These are phyloP conservation scores for Alternaria triticina DNA, from an alignment of 2,329 filamentous ascomycete species.

Conservation along the genomic window DNA sequence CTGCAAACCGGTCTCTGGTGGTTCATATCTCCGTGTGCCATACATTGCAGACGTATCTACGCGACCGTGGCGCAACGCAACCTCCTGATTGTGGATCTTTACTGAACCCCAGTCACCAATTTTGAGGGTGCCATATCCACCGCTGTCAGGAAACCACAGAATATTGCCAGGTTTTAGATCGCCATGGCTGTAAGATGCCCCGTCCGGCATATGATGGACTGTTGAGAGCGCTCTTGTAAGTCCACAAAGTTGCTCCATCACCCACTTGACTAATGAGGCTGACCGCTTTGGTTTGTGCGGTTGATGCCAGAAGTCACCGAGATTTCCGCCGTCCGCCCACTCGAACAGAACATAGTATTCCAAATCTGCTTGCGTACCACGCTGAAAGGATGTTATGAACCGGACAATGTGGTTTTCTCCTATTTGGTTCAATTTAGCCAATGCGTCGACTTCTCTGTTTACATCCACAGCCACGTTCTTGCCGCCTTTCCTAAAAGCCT, in stretches of 20 bases:
- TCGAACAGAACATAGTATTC: slow-evolving; percentile 25
- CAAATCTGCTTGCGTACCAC: neutral
- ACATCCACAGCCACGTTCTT: slow-evolving; percentile 10
- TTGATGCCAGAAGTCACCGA: slow-evolving; percentile 19
- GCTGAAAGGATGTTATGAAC: slow-evolving; percentile 24
- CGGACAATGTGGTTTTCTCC: slow-evolving; percentile 21
- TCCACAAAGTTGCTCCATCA: slow-evolving; percentile 18
- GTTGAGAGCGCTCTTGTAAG: slow-evolving; percentile 26
- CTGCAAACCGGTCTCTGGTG: slow-evolving; percentile 5
- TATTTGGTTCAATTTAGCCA: slow-evolving; percentile 20
- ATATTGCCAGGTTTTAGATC: slow-evolving; percentile 51
- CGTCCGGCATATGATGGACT: slow-evolving; percentile 11
- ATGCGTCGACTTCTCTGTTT: slow-evolving; percentile 13
- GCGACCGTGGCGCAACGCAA: neutral
- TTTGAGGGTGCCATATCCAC: slow-evolving; percentile 17
- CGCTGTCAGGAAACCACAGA: slow-evolving; percentile 27
- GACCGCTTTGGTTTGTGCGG: slow-evolving; percentile 8
- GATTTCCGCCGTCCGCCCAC: slow-evolving; percentile 32
- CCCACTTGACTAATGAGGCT: neutral
- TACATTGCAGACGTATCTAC: slow-evolving; percentile 7
- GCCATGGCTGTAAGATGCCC: slow-evolving; percentile 30
- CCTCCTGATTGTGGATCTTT: slow-evolving; percentile 4
- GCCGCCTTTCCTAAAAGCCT: neutral
- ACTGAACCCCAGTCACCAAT: slow-evolving; percentile 24
- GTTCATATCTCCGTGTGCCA: slow-evolving; percentile 21